A percentile compares a stretch with the other conserved stretches of the same genome.
phyloP scores from a whole-genome alignment of 768 basidiomycete species.

The Lyophyllum shimeji region DNA sequence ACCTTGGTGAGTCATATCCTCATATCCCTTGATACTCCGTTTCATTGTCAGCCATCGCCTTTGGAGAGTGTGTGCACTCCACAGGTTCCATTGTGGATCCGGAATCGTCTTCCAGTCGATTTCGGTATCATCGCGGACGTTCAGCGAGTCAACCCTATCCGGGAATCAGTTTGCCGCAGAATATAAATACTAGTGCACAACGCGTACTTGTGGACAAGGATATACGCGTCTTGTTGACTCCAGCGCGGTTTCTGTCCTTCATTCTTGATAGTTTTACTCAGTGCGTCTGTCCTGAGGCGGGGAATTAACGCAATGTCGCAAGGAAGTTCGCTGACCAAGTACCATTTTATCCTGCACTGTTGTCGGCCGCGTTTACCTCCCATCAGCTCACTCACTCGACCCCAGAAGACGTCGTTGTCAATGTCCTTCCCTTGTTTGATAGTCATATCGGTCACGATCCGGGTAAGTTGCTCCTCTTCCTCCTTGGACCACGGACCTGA shows the following conservation, averaged over 20 bases:
- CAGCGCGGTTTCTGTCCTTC: slow-evolving; percentile 71
- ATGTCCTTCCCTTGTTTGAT: slow-evolving; percentile 67
- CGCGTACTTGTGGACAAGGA: slow-evolving; percentile 78
- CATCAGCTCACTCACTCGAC: slow-evolving; percentile 74
- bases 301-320: background rate
- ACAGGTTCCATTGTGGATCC: slow-evolving; percentile 78
- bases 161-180: slow-evolving; percentile 3
- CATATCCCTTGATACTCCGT: slow-evolving; percentile 68
- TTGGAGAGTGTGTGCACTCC: slow-evolving; percentile 80
- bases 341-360: slow-evolving; percentile 91
- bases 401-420: slow-evolving; percentile 85
- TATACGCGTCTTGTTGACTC: slow-evolving; percentile 74
- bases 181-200: background rate
- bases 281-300: slow-evolving; percentile 64
- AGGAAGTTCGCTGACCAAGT: background rate
- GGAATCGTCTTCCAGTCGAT: slow-evolving; percentile 81
- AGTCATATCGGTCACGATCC: slow-evolving; percentile 76
- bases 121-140: slow-evolving; percentile 78
- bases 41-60: slow-evolving; percentile 84
- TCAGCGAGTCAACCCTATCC: slow-evolving; percentile 69
- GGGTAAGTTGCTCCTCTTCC: slow-evolving; percentile 73
- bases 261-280: slow-evolving; percentile 72
- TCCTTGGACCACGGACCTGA: slow-evolving; percentile 74
- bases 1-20: slow-evolving; percentile 83
- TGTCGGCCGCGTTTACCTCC: slow-evolving; percentile 72